Evolutionary conservation across 306 rosid genomes (phyloP), one percentile per base, ranked within the genome.

Genomic region (Glycine latifolia): DNA sequence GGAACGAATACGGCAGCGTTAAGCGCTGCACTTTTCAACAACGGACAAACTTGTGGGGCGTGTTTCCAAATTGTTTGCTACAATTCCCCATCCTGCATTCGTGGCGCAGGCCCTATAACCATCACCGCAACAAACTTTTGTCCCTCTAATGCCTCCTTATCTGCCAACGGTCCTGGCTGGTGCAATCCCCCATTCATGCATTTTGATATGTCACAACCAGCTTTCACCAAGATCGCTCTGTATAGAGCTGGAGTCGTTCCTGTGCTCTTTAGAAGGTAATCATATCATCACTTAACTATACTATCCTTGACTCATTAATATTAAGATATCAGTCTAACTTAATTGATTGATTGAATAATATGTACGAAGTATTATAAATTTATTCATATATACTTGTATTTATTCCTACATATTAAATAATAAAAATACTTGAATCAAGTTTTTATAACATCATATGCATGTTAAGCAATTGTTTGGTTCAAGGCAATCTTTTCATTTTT

Each of bases 111-210:
- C 14, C 78, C 87, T 67, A 71, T 90, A 75, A 85, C 79, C 3
- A 89, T 91, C 37, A 91, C 97, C 0, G 94, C 97, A 35, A 91
- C 94, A 8, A 91, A 91, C 77, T 91, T 88, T 47, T 91, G 97
- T 79, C 94, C 97, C 0, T 89, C 91, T 0, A 91, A 89, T 10
- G 79, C 86, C 81, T 43, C 47, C 9, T 43, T 6, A 0, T 8
- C 91, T 8, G 80, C 86, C 86, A 91, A 88, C 31, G 96, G 96
- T 6, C 11, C 35, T n/a, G 94, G 94, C 3, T 91, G 92, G 96
- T 91, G 96, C 91, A 91, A 91, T 67, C 94, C 96, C 60, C 96
- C 94, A 2, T 86, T 85, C 3, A 87, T 83, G 67, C 94, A 89
- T 74, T 91, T 91, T 10, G 96, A 89, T 82, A 55, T 91, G 75